Base-by-base conservation (phyloP, 2,329 filamentous ascomycete species). In the Aureobasidium subglaciale region DNA sequence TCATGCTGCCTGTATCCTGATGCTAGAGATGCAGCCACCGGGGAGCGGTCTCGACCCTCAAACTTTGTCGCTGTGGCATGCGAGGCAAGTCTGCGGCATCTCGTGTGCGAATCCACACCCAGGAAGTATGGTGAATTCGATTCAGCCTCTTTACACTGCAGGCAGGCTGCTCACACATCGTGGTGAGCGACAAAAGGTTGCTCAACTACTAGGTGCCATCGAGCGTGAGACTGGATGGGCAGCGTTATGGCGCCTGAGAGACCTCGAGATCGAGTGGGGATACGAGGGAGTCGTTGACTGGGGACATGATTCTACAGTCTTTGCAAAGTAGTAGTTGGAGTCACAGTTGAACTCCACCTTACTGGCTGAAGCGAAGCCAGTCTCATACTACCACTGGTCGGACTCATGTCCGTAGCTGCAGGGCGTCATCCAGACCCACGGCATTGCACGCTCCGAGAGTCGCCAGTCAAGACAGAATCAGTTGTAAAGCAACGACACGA, bases 71-170 rank as follows among this genome's bases (percentile, higher is more conserved):
- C 30, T 49, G 15, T 49, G 45, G 45, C 45, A 49, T 37, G 45
- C 45, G 13, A 49, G 45, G 30, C 45, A 49, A 37, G 32, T 49
- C 3, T 49, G 45, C n/a, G 45, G 45, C 22, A 49, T 49, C 18
- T 49, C 45, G 32, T 49, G 30, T 18, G 45, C 45, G 11, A 49
- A 49, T 18, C 45, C 45, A 24, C 45, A 49, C 4, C 32, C 45
- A 18, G 45, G 45, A 2, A 49, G 45, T 37, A 49, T 49, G 45
- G 45, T 49, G 22, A 49, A 49, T 22, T 49, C 45, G 45, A 49
- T 49, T 1, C 45, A 49, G 15, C 45, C 45, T 24, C 45, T 49
- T 2, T 49, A 49, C 5, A 49, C 22, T 16, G 45, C 45, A 37
- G 45, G 45, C 18, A 49, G 30, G n/a, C 30, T 49, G 20, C 30